A percentile compares a stretch with the other conserved stretches of the same genome.
Conservation (phyloP, 306 rosid genomes). For the Pyrus pyrifolia region DNA sequence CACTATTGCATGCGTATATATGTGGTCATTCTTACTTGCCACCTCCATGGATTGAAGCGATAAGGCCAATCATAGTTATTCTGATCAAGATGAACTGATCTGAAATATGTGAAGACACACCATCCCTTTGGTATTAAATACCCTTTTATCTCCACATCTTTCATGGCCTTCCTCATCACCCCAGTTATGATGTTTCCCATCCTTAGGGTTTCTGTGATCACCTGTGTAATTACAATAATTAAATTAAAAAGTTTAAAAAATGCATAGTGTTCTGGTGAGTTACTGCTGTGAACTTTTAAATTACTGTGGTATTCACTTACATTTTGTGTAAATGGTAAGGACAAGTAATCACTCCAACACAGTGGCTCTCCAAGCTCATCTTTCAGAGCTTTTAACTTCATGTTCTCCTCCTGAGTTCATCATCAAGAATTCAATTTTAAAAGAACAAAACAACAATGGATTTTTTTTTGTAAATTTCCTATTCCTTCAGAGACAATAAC, state of each 20-base stretch:
- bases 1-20: background rate
- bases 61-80: conserved; percentile 63
- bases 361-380: conserved; percentile 60
- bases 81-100: conserved; percentile 93
- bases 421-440: conserved; percentile 4
- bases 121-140: conserved; percentile 77
- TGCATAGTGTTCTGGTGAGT: background rate
- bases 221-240: conserved; percentile 26
- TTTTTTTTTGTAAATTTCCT: background rate
- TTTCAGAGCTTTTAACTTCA: conserved; percentile 60
- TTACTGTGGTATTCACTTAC: conserved; percentile 26
- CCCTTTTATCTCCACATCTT: conserved; percentile 82
- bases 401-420: conserved; percentile 66
- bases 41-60: conserved; percentile 96
- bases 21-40: conserved; percentile 61
- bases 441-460: background rate
- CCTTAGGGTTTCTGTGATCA: conserved; percentile 81
- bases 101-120: conserved; percentile 68
- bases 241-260: background rate
- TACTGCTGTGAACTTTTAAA: too few species aligned
- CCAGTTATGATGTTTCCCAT: conserved; percentile 80
- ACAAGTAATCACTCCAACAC: conserved; percentile 77
- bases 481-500: background rate
- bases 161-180: conserved; percentile 83
- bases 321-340: conserved; percentile 77